Evolutionary conservation across 1,284 basidiomycete species (phyloP).

Genomic region (Leccinum pachyderme): DNA sequence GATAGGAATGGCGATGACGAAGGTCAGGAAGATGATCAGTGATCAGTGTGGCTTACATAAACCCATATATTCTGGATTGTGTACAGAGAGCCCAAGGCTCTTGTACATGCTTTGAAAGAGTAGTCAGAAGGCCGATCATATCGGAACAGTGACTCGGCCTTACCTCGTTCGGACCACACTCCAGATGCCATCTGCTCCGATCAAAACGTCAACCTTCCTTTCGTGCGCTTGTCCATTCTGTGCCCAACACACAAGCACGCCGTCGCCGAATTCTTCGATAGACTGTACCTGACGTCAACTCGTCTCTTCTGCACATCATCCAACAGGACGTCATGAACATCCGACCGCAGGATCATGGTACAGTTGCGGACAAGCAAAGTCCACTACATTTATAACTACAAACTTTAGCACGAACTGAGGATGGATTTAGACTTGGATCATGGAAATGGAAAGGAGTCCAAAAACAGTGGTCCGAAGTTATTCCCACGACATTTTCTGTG

Average conservation of each 20-base stretch:
- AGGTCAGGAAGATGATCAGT: no score
- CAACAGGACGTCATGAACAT: slow-evolving; percentile 32
- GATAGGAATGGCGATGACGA: no score
- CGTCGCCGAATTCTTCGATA: slow-evolving; percentile 24
- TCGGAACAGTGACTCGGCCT: neutral
- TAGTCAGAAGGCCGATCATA: slow-evolving; percentile 4
- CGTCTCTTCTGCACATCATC: slow-evolving; percentile 25
- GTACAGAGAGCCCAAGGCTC: slow-evolving; percentile 16
- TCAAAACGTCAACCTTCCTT: slow-evolving; percentile 29
- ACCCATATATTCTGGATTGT: slow-evolving; percentile 32
- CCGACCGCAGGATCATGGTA: slow-evolving; percentile 30
- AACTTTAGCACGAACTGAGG: no score
- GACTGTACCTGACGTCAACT: slow-evolving; percentile 24
- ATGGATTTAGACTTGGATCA: no score
- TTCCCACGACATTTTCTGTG: no score
- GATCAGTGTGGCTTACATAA: no score
- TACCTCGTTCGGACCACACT: slow-evolving; percentile 30
- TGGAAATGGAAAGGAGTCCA: no score
- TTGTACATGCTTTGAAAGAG: slow-evolving; percentile 24
- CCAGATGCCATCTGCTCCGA: slow-evolving; percentile 37
- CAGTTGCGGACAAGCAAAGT: no score
- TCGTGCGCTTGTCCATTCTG: slow-evolving; percentile 22
- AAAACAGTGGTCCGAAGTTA: no score
- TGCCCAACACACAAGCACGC: slow-evolving; percentile 27
- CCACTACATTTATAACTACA: no score